Conservation (phyloP, 106 monocot species). For the Agapanthus africanus region DNA sequence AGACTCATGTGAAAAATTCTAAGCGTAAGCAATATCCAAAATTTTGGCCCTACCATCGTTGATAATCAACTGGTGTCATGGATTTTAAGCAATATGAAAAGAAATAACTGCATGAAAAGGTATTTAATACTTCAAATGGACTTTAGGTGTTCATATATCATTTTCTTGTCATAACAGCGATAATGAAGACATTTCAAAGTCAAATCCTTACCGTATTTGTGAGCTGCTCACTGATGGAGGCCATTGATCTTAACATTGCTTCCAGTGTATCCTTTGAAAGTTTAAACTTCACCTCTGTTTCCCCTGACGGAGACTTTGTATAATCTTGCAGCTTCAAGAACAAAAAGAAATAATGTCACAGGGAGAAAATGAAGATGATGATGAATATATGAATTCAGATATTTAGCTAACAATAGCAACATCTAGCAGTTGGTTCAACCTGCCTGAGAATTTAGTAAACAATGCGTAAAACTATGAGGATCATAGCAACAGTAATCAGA, state of each 20-base stretch:
- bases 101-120: not conserved
- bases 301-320: constrained; percentile 27
- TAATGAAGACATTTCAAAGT: not conserved
- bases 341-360: constrained; percentile 8
- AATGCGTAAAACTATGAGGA: no score
- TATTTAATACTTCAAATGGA: not conserved
- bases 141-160: not conserved
- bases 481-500: no score
- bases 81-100: not conserved
- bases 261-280: constrained; percentile 60
- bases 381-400: not conserved
- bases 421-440: not conserved
- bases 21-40: no score
- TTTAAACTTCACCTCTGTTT: constrained; percentile 51
- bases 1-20: not conserved
- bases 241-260: constrained; percentile 58
- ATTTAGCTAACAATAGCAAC: not conserved
- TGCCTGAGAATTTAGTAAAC: no score
- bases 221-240: constrained; percentile 39
- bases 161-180: not conserved
- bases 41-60: not conserved
- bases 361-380: not conserved
- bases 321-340: constrained; percentile 47
- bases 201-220: constrained; percentile 36
- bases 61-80: not conserved